Evolutionary conservation across 805 yeast species (phyloP).

Genomic region (Lipomyces yamadae): DNA sequence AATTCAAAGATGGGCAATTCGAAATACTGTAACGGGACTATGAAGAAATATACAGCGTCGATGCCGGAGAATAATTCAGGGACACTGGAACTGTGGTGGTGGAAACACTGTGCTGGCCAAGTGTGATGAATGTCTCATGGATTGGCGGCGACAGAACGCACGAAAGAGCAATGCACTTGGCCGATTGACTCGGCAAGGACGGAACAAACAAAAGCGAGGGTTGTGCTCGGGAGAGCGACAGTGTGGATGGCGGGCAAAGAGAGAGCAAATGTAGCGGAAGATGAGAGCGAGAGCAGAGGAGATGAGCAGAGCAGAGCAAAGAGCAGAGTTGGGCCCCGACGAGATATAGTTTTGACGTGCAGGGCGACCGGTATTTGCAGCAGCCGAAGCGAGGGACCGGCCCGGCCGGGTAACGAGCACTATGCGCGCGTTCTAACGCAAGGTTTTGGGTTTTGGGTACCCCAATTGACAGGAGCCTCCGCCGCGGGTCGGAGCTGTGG

Average conservation of each 20-base stretch:
- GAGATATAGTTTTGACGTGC: slow-evolving; percentile 25
- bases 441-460: no score
- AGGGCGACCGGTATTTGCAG: neutral
- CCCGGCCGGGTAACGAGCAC: neutral
- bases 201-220: neutral
- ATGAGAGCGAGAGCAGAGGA: neutral
- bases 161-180: neutral
- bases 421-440: no score
- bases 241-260: neutral
- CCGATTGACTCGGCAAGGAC: neutral
- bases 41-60: neutral
- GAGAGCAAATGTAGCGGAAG: neutral
- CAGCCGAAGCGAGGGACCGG: neutral
- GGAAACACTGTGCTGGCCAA: neutral
- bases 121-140: neutral
- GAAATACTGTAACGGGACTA: neutral
- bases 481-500: no score
- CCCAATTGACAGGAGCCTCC: no score
- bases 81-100: neutral
- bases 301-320: slow-evolving; percentile 9
- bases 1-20: neutral
- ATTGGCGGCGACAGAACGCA: neutral
- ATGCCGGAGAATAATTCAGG: neutral
- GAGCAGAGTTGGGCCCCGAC: slow-evolving; percentile 19
- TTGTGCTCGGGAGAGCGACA: neutral